Evolutionary conservation across 345 rosid species (phyloP).

Genomic region (Rhizophora mangle): DNA sequence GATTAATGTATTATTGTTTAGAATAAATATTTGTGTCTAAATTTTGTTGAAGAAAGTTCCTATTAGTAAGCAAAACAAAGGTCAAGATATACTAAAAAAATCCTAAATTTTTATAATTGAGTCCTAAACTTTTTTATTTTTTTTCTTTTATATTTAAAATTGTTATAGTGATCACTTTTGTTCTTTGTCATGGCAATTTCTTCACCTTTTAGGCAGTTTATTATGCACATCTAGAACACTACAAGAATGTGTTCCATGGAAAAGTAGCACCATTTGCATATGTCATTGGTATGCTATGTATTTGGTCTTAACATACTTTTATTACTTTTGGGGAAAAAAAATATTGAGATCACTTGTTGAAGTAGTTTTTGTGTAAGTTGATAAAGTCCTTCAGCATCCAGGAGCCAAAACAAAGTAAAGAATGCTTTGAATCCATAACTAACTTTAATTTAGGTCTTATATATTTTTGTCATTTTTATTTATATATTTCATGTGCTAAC

Average conservation of each 20-base stretch:
- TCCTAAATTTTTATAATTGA: too few species aligned
- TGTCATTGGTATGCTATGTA: conserved; percentile 57
- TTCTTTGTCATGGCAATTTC: too few species aligned
- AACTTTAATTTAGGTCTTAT: background rate
- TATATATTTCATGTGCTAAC: background rate
- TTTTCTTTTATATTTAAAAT: too few species aligned
- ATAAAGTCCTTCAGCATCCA: background rate
- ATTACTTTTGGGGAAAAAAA: conserved; percentile 10
- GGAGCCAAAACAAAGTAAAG: background rate
- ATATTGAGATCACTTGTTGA: background rate
- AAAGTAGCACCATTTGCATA: conserved; percentile 76
- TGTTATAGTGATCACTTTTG: background rate
- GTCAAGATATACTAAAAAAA: too few species aligned
- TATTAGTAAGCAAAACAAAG: too few species aligned
- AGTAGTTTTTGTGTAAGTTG: background rate
- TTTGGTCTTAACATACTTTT: conserved; percentile 17
- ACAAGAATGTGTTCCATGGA: conserved; percentile 68
- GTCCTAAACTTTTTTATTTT: too few species aligned
- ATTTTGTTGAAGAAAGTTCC: too few species aligned
- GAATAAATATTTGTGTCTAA: too few species aligned
- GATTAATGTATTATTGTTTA: too few species aligned
- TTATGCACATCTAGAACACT: conserved; percentile 90
- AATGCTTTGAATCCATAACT: background rate
- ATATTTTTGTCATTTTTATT: background rate
- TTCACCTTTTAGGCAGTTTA: conserved; percentile 63